These are phyloP conservation scores for Eucalyptus erythrocorys DNA, from an alignment of 345 rosid species.

Conservation along the genomic window DNA sequence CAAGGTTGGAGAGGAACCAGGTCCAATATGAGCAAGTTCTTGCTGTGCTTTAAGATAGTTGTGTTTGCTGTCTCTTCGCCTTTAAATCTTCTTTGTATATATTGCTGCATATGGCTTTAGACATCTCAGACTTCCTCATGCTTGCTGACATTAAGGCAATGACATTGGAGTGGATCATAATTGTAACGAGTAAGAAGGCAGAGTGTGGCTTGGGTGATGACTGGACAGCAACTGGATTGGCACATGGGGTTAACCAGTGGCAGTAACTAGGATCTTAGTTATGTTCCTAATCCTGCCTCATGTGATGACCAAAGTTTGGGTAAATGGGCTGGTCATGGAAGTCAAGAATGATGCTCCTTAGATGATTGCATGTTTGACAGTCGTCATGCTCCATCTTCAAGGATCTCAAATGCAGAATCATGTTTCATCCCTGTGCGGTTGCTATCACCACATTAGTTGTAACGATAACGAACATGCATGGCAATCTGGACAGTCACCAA, in stretches of 20 bases:
- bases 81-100: background rate
- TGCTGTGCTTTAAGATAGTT: background rate
- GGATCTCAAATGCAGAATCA: background rate
- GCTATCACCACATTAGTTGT: background rate
- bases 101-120: background rate
- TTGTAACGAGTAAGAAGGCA: background rate
- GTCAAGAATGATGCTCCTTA: background rate
- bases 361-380: background rate
- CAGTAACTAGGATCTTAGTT: background rate
- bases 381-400: background rate
- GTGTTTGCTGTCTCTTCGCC: background rate
- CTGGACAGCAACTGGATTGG: background rate
- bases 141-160: background rate
- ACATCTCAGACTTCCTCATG: background rate
- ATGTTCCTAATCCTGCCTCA: background rate
- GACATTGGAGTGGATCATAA: background rate
- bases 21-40: background rate
- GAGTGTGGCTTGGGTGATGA: background rate
- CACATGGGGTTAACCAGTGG: background rate
- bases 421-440: background rate
- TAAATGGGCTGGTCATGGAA: background rate
- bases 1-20: background rate
- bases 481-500: background rate
- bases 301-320: background rate
- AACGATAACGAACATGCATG: background rate